These are phyloP conservation scores for Naganishia sp. DNA, from an alignment of 1,284 basidiomycete genomes.

Conservation along the genomic window DNA sequence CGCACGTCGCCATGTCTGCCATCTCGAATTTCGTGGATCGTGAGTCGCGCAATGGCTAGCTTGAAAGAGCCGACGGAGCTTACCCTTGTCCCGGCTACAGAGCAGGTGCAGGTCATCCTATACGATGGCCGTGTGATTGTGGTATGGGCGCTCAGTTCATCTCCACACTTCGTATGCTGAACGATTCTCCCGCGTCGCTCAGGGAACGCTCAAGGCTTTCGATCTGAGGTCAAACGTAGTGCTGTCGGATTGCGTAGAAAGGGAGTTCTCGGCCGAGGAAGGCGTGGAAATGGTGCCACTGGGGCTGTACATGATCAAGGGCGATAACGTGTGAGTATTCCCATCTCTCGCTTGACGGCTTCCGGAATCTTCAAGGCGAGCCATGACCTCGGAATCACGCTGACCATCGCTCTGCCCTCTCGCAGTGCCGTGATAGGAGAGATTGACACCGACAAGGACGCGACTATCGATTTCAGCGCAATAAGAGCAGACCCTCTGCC, in stretches of 20 bases:
- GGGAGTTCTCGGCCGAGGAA: conserved; percentile 84
- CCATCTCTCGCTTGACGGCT: not conserved
- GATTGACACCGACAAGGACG: conserved; percentile 81
- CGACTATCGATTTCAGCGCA: conserved; percentile 71
- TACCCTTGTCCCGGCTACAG: conserved; percentile 35
- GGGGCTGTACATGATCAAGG: conserved; percentile 95
- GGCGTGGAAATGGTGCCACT: conserved; percentile 92
- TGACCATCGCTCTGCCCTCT: conserved; percentile 33
- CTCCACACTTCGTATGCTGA: not conserved
- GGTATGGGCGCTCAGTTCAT: conserved; percentile 37
- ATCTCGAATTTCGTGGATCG: conserved; percentile 31
- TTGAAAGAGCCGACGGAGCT: not conserved
- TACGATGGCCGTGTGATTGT: conserved; percentile 54
- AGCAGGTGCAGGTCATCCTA: conserved; percentile 53
- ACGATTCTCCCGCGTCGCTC: conserved; percentile 11
- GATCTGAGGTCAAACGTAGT: conserved; percentile 93
- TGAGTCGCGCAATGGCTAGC: conserved; percentile 6
- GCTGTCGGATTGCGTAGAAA: conserved; percentile 83
- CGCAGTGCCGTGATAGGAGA: conserved; percentile 84
- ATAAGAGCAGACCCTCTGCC: conserved; percentile 78
- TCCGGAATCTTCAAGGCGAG: not conserved
- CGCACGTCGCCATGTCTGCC: conserved; percentile 28
- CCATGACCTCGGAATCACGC: not conserved
- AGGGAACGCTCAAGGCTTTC: conserved; percentile 86
- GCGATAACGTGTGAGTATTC: conserved; percentile 84